Base-by-base conservation (phyloP, 2,329 filamentous ascomycete genomes). In the Exserohilum rostratum region DNA sequence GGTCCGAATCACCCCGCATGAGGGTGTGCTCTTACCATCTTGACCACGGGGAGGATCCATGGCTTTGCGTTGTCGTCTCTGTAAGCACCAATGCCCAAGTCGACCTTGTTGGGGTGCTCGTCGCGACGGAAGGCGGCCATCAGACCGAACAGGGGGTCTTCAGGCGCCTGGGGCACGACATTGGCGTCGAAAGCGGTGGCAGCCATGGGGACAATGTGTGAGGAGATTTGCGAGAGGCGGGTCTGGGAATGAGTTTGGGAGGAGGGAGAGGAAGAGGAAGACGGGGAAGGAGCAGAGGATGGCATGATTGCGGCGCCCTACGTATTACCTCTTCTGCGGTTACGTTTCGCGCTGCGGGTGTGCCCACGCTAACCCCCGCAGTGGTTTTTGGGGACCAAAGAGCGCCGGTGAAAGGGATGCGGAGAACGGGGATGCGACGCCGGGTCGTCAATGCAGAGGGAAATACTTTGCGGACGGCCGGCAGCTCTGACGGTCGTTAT, bases 31-130 rank as follows among this genome's bases (percentile, higher is more conserved):
- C 80, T 72, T 80, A 96, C 93, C 90, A 96, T 96, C 80, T 91
- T 96, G 58, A 98, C 93, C 2, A 98, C 93, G 17, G 95, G 93
- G 60, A 99, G 80, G 58, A 99, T 87, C 95, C 95, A 99, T 3
- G 95, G 95, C 82, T 98, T 98, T 58, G 92, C 93, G 73, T 93
- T 89, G 79, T 98, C 84, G 72, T 96, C 95, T 74, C 95, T 85
- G 79, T 99, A 99, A 55, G 95, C 95, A 67, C 95, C 95, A 80
- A 98, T 85, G 74, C 95, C 93, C 78, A 99, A 79, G 79, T 99
- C 95, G 64, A 99, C 90, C 81, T 99, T 99, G 77, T 90, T 86
- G 53, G 83, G 76, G 52, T 80, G 83, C 15, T 85, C 79, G 73
- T 99, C 95, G 60, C 89, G 90, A 71, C 87, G 87, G 82, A 88